Conservation (phyloP, 2,329 filamentous ascomycete species). For the Boeremia lycopersici region DNA sequence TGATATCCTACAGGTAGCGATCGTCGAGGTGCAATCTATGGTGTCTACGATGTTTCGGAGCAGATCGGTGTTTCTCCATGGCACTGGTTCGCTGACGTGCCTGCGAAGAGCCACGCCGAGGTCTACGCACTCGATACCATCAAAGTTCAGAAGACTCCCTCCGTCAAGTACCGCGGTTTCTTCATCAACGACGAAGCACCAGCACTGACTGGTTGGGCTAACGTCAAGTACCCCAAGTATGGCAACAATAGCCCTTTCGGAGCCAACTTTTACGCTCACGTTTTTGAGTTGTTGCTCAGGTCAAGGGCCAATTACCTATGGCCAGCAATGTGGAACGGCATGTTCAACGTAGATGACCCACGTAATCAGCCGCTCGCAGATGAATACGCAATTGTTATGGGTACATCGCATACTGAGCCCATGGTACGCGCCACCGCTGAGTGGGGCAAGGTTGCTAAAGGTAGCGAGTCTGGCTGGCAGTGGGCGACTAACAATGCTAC, state of each 20-base stretch:
- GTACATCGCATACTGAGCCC: constrained; percentile 75
- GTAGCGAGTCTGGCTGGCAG: constrained; percentile 62
- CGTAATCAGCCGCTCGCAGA: constrained; percentile 72
- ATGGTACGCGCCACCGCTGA: constrained; percentile 66
- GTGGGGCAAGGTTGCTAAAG: constrained; percentile 57
- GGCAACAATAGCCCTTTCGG: constrained; percentile 55
- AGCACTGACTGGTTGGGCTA: constrained; percentile 69
- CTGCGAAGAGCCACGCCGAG: constrained; percentile 56
- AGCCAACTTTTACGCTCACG: constrained; percentile 69
- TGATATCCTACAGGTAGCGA: constrained; percentile 56
- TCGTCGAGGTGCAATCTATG: constrained; percentile 70
- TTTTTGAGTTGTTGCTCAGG: constrained; percentile 74
- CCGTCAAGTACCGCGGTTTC: constrained; percentile 71
- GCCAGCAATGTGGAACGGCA: constrained; percentile 73
- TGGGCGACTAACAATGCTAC: constrained; percentile 73
- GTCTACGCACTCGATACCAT: constrained; percentile 62
- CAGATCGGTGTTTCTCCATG: constrained; percentile 76
- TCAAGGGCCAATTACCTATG: constrained; percentile 76
- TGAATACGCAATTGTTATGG: constrained; percentile 75
- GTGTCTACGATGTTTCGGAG: constrained; percentile 73
- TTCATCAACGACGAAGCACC: constrained; percentile 76
- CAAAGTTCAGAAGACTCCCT: constrained; percentile 65
- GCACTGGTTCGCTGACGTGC: constrained; percentile 72
- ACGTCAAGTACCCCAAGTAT: constrained; percentile 57
- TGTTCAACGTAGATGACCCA: constrained; percentile 74